Evolutionary conservation across 2,329 filamentous ascomycete species (phyloP).

Genomic region (Sphaerulina vaccinii): DNA sequence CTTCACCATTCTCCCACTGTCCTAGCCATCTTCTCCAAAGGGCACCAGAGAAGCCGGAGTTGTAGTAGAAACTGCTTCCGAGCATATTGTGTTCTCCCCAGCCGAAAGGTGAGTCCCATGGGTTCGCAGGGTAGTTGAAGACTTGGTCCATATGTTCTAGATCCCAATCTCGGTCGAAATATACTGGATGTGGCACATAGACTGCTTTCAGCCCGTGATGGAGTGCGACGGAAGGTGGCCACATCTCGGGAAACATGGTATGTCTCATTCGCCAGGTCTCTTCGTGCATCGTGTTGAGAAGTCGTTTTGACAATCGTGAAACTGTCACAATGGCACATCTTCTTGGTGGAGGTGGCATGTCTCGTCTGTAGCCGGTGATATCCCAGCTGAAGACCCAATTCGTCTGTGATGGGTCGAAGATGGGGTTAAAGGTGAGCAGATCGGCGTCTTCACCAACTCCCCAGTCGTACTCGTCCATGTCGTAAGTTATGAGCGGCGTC

Average conservation of each 20-base stretch:
- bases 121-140: conserved; percentile 50
- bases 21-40: conserved; percentile 53
- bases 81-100: conserved; percentile 54
- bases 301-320: conserved; percentile 67
- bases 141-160: conserved; percentile 47
- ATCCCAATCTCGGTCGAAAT: conserved; percentile 72
- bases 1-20: conserved; percentile 45
- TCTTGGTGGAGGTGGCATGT: conserved; percentile 60
- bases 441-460: conserved; percentile 74
- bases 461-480: conserved; percentile 69
- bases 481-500: conserved; percentile 58
- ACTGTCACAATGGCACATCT: conserved; percentile 77
- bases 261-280: conserved; percentile 73
- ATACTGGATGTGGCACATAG: conserved; percentile 75
- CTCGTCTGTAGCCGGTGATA: conserved; percentile 63
- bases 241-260: conserved; percentile 75
- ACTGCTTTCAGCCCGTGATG: conserved; percentile 78
- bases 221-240: conserved; percentile 68
- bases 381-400: conserved; percentile 71
- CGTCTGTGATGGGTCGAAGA: conserved; percentile 71
- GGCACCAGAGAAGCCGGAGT: conserved; percentile 48
- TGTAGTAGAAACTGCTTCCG: conserved; percentile 53
- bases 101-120: conserved; percentile 49
- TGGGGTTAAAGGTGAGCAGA: conserved; percentile 72
- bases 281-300: conserved; percentile 74